Evolutionary conservation across 768 basidiomycete species (phyloP).

Genomic region (Imleria badia): DNA sequence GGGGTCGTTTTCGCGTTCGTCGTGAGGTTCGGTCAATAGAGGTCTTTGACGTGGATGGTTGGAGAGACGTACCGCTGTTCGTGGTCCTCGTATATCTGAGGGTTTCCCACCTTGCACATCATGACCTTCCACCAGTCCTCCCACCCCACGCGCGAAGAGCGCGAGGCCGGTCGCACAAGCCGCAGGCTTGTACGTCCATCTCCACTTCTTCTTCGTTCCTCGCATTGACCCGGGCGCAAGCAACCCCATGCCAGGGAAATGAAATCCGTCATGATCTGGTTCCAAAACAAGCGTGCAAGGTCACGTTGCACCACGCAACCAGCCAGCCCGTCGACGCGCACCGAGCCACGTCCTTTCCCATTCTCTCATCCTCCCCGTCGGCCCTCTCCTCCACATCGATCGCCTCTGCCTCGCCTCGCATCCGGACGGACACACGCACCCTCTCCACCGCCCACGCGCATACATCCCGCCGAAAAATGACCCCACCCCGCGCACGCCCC

Average conservation of each 20-base stretch:
- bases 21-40: too few species aligned
- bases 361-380: conserved; percentile 20
- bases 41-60: too few species aligned
- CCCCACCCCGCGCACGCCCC: conserved; percentile 31
- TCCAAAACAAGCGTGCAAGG: conserved; percentile 46
- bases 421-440: conserved; percentile 36
- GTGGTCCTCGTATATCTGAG: too few species aligned
- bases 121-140: conserved; percentile 69
- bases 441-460: conserved; percentile 17
- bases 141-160: conserved; percentile 73
- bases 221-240: too few species aligned
- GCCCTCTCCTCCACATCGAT: conserved; percentile 23
- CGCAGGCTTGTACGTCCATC: conserved; percentile 57
- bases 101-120: too few species aligned
- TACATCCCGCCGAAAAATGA: conserved; percentile 29
- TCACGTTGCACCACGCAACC: conserved; percentile 42
- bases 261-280: conserved; percentile 37
- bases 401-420: conserved; percentile 22
- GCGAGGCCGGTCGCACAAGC: conserved; percentile 60
- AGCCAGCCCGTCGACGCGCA: conserved; percentile 19
- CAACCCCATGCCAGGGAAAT: conserved; percentile 27
- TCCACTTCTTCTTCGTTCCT: not conserved
- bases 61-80: too few species aligned
- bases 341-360: conserved; percentile 10
- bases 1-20: not conserved